phyloP scores from a whole-genome alignment of 2,329 filamentous ascomycete genomes.

The Lasiodiplodia hormozganensis region DNA sequence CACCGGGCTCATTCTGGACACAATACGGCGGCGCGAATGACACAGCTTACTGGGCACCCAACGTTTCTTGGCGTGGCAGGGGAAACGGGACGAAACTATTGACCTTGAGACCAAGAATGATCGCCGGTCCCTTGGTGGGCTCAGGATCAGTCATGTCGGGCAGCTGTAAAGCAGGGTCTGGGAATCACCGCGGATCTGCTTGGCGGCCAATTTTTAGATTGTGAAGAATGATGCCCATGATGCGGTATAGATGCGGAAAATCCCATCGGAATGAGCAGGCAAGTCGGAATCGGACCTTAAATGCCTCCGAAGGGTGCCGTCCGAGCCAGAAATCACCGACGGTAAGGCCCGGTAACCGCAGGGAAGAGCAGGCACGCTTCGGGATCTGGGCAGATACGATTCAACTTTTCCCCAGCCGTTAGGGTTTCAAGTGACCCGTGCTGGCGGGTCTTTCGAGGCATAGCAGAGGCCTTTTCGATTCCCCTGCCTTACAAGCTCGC shows the following conservation, averaged over 20 bases:
- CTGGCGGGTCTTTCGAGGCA: background rate
- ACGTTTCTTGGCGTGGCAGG: background rate
- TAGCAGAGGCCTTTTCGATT: slow-evolving; percentile 9
- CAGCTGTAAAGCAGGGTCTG: background rate
- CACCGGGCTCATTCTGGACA: background rate
- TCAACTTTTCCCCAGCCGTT: background rate
- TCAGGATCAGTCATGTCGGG: background rate
- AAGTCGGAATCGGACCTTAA: background rate
- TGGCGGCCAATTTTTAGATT: background rate
- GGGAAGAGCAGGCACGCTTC: slow-evolving; percentile 3
- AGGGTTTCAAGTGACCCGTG: background rate
- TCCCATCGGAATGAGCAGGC: background rate
- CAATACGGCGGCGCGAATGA: background rate
- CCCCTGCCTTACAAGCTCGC: background rate
- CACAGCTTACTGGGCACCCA: background rate
- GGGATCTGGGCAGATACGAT: background rate
- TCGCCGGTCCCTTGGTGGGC: background rate
- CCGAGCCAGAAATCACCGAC: background rate
- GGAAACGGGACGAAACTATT: background rate
- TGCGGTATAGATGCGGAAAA: background rate
- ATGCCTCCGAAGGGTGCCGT: background rate
- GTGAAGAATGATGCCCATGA: background rate
- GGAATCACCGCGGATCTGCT: background rate
- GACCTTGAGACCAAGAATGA: background rate
- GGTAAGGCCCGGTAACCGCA: slow-evolving; percentile 11